Evolutionary conservation across 2,329 filamentous ascomycete species (phyloP), one percentile per base, ranked within the genome.

Genomic region (Nemania serpens): DNA sequence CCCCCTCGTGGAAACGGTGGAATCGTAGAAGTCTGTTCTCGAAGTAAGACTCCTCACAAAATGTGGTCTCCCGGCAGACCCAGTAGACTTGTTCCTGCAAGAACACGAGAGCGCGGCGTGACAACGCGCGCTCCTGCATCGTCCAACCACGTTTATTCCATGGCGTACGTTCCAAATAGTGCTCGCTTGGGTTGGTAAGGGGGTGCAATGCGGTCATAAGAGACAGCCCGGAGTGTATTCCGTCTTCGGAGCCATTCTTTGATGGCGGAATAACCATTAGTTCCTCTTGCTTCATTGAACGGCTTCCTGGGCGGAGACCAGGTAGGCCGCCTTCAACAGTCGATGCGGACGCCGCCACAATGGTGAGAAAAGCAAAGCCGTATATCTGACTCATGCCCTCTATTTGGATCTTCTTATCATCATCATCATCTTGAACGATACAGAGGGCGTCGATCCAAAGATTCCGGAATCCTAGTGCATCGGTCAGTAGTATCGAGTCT

Each of bases 391-490:
- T 29, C 52, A 55, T 55, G 9, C 13, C 20, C 20, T 46, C 41
- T 20, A 55, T 36, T 37, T 55, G 52, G 5, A 25, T 25, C 11
- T 46, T 47, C 25, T 36, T 45, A 29, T 46, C 41, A 7, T 6
- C 36, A 25, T 37, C 52, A 37, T 55, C 52, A 18, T 55, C 42
- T 17, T 55, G 52, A 22, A 46, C 42, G 13, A 55, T 47, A 37
- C 52, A 55, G 20, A 46, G 52, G 13, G 33, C 33, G 20, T 55
- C 52, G 20, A 55, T 37, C 52, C 52, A 55, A 20, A 55, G 52
- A 37, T 46, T 15, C 18, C 15, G 41, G 33, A 55, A 46, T 55
- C 34, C 43, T n/a, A 55, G 13, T 36, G 36, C 25, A 13, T 34
- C 36, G 34, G 49, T 53, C 39, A 53, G 37, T 18, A 42, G 36